Percentiles rank a stretch among this genome's conserved stretches.
phyloP scores from a whole-genome alignment of 257 asterid species.

The Solanum tarijense region DNA sequence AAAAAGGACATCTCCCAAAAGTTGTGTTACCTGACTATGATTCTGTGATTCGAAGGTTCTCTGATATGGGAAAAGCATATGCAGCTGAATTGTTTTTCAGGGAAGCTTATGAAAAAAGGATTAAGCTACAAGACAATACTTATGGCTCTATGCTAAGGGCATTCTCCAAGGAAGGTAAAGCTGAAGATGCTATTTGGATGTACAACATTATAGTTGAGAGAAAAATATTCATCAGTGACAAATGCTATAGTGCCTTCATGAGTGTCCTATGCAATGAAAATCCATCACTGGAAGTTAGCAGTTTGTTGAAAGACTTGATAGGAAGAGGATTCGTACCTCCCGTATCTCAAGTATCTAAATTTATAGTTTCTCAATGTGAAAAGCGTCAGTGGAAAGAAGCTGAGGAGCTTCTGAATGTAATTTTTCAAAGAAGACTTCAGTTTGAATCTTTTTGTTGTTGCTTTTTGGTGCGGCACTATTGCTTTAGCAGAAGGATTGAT shows the following conservation, averaged over 20 bases:
- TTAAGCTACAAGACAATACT: constrained; percentile 29
- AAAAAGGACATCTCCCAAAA: constrained; percentile 27
- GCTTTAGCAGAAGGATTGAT: constrained; percentile 30
- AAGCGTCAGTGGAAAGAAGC: constrained; percentile 47
- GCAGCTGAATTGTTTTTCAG: constrained; percentile 46
- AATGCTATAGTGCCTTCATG: constrained; percentile 37
- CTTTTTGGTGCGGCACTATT: constrained; percentile 42
- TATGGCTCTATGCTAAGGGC: constrained; percentile 48
- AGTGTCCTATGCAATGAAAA: constrained; percentile 41
- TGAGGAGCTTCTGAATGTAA: constrained; percentile 34
- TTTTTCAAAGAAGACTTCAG: constrained; percentile 33
- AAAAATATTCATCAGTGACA: constrained; percentile 16
- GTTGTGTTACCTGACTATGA: constrained; percentile 17
- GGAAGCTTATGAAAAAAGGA: constrained; percentile 26
- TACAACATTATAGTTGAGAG: constrained; percentile 17
- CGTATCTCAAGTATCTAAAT: constrained; percentile 24
- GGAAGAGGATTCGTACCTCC: constrained; percentile 26
- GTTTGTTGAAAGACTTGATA: constrained; percentile 38
- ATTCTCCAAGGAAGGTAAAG: constrained; percentile 35
- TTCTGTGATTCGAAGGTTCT: constrained; percentile 38
- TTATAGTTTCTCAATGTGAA: constrained; percentile 32
- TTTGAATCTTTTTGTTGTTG: constrained; percentile 41
- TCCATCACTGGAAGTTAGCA: constrained; percentile 35
- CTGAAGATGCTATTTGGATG: constrained; percentile 39
- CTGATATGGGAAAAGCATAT: constrained; percentile 36